phyloP scores from a whole-genome alignment of 2,329 filamentous ascomycete species.

The Pseudophaeomoniella oleicola region DNA sequence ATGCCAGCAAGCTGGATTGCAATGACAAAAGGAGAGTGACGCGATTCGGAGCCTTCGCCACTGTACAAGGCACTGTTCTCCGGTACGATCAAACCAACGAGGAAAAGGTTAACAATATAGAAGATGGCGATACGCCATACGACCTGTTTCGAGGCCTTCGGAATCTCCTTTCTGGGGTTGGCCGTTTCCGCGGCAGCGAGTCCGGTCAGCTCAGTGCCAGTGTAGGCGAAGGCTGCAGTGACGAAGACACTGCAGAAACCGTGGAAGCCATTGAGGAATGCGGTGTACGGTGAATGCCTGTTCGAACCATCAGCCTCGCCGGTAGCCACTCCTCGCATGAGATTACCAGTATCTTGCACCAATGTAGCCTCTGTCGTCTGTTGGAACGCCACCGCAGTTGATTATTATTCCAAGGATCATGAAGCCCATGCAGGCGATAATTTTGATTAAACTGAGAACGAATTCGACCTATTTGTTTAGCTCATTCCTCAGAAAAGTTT shows the following conservation, averaged over 20 bases:
- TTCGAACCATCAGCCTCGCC: too few species aligned
- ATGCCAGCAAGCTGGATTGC: conserved; percentile 79
- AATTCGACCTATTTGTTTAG: conserved; percentile 58
- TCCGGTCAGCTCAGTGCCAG: conserved; percentile 48
- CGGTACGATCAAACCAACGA: conserved; percentile 72
- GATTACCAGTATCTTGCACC: conserved; percentile 62
- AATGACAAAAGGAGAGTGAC: conserved; percentile 84
- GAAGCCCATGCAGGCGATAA: conserved; percentile 74
- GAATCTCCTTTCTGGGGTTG: conserved; percentile 54
- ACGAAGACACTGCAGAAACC: conserved; percentile 51
- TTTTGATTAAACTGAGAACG: conserved; percentile 72
- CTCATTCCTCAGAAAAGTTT: conserved; percentile 5
- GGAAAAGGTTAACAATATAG: conserved; percentile 67
- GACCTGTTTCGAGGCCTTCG: conserved; percentile 79
- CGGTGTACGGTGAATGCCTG: too few species aligned
- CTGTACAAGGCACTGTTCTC: conserved; percentile 49
- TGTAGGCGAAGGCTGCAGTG: conserved; percentile 49
- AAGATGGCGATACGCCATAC: conserved; percentile 91
- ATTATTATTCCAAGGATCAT: conserved; percentile 78
- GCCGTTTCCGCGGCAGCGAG: conserved; percentile 43
- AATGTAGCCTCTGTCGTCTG: conserved; percentile 51
- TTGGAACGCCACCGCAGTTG: conserved; percentile 63
- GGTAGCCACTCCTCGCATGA: too few species aligned
- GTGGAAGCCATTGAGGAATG: conserved; percentile 53
- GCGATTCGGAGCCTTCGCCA: conserved; percentile 47